Conservation (phyloP, 257 asterid genomes). For the Ballota nigra region DNA sequence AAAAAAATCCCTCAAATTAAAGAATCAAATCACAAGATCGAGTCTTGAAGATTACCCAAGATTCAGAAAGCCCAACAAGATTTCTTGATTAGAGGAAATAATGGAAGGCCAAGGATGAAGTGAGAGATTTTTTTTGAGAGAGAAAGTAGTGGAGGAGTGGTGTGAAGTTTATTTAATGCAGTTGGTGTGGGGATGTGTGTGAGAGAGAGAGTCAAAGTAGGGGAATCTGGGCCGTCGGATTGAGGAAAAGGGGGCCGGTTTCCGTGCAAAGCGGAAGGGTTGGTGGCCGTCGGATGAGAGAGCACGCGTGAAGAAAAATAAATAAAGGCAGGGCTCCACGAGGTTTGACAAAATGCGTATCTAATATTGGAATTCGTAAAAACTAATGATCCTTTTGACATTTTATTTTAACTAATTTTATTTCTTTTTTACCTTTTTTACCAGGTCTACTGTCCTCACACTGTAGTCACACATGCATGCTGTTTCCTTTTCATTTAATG, state of each 20-base stretch:
- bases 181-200: slow-evolving; percentile 17
- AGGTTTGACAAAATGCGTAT: slow-evolving; percentile 72
- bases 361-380: slow-evolving; percentile 44
- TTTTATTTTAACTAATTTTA: slow-evolving; percentile 18
- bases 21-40: background rate
- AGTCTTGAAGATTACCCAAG: slow-evolving; percentile 8
- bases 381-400: slow-evolving; percentile 31
- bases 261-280: slow-evolving; percentile 64
- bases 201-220: slow-evolving; percentile 48
- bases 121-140: background rate
- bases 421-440: slow-evolving; percentile 26
- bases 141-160: slow-evolving; percentile 23
- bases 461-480: background rate
- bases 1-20: background rate
- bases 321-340: slow-evolving; percentile 50
- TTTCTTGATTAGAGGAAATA: background rate
- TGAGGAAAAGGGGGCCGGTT: slow-evolving; percentile 25
- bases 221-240: slow-evolving; percentile 52
- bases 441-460: slow-evolving; percentile 18
- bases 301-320: slow-evolving; percentile 77
- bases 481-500: background rate
- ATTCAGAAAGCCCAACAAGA: slow-evolving; percentile 10
- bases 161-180: slow-evolving; percentile 30
- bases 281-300: slow-evolving; percentile 55
- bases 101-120: background rate